Base-by-base conservation (phyloP, 768 basidiomycete genomes). In the Lentinula detonsa region DNA sequence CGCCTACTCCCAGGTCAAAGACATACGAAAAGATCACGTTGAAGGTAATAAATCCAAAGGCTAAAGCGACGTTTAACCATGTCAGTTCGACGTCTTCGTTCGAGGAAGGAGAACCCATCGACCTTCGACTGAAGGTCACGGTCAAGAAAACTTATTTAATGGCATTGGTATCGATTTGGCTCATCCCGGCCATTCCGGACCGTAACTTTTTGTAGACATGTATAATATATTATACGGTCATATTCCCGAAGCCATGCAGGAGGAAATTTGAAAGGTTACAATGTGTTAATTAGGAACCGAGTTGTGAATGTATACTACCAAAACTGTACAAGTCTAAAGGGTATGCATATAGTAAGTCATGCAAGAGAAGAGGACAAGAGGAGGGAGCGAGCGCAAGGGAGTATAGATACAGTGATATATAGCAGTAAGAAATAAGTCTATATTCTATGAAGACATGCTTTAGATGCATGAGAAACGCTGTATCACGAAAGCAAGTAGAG, bases 1-100 rank as follows among this genome's bases (percentile, higher is more conserved):
- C 70, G 0, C 87, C 90, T 48, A 94, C 77, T 2, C 85, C 89
- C 18, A 95, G 82, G 4, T 85, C 77, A 62, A 93, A 81, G 1
- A 77, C 64, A 5, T 78, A 73, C 2, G 93, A 93, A 5, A 93
- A 63, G 23, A 83, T 62, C 5, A 87, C 82, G 74, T 93, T 84
- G 69, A 94, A 82, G 42, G 85, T 68, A 68, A 95, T 83, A 71
- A 95, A 95, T 2, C 81, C 72, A 66, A 94, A 80, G 0, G 85
- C 90, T 60, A 94, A 78, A 33, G 76, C 82, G 58, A 95, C 90
- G 68, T 94, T 91, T n/a, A 71, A 62, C 88, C 88, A 93, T 39
- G 74, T 76, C 50, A 94, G 72, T 18, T 40, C 39, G 23, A 40
- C 8, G 23, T n/a, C 55, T 10, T 28, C 37, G 21, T 39, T 40